Evolutionary conservation across 495 filamentous ascomycete species (phyloP), one percentile per base, ranked within the genome.

Genomic region (Podospora bellae-mahoneyi): DNA sequence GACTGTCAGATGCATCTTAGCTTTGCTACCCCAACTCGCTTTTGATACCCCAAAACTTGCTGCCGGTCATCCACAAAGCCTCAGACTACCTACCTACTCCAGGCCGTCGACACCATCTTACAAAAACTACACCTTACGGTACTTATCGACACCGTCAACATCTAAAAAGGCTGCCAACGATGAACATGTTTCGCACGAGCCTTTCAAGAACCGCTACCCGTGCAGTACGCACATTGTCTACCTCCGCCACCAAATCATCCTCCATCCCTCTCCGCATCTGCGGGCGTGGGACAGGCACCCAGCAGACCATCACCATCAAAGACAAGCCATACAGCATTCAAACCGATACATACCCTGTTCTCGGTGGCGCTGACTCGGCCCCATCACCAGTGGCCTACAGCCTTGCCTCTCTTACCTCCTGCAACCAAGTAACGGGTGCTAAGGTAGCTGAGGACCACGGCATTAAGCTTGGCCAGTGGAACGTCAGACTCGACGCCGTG

Each of bases 391-490:
- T 75, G 23, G 68, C 72, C 10, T 73, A 75, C 64, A 64, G 66
- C 7, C 69, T 75, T n/a, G 73, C 73, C 10, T 69, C 66, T 58
- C 73, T 75, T 20, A 67, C 69, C 63, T 68, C 73, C 6, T 75
- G 73, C 71, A 75, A 70, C 68, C 73, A 75, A 39, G 73, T 75
- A 5, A 73, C 73, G 19, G 73, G 73, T 4, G 26, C 27, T 39
- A 67, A 73, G 5, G 73, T 75, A 0, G 73, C 73, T 3, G 55
- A 60, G 28, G 68, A 73, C 32, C 71, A 69, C 34, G 73, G 71
- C 28, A 71, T 73, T 60, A 48, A 53, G 55, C 39, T 74, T 10
- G 74, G 74, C 3, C 15, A 66, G 39, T 76, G 74, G 72, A 16
- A 66, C 4, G 68, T 76, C 10, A 65, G 19, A 20, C 72, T 76